Conservation (phyloP, 202 grass and related monocot species). For the Schoenoplectus triqueter region DNA sequence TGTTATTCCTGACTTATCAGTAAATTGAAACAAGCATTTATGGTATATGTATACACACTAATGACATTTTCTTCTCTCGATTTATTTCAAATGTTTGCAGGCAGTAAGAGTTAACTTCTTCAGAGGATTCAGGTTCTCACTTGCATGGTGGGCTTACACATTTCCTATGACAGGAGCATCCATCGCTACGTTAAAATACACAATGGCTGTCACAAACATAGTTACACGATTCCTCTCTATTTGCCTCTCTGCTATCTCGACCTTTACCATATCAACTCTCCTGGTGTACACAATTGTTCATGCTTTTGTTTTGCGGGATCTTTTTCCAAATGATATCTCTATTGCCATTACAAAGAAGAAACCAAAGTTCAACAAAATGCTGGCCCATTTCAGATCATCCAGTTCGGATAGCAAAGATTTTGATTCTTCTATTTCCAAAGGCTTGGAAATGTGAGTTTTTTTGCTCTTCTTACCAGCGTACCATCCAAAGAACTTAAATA, state of each 20-base stretch:
- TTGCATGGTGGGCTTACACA: slow-evolving; percentile 97
- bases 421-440: slow-evolving; percentile 61
- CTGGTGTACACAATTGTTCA: slow-evolving; percentile 76
- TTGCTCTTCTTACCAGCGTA: background rate
- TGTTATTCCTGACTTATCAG: slow-evolving; percentile 11
- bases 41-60: background rate
- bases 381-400: slow-evolving; percentile 71
- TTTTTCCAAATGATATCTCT: slow-evolving; percentile 93
- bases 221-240: slow-evolving; percentile 59
- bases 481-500: background rate
- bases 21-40: background rate
- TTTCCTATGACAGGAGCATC: slow-evolving; percentile 85
- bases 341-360: slow-evolving; percentile 79
- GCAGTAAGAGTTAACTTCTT: slow-evolving; percentile 89
- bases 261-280: slow-evolving; percentile 68
- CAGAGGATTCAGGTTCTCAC: slow-evolving; percentile 84
- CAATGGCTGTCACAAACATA: slow-evolving; percentile 63
- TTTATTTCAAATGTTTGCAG: slow-evolving; percentile 37
- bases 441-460: slow-evolving; percentile 15
- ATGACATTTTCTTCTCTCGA: background rate
- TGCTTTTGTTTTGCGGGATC: slow-evolving; percentile 70
- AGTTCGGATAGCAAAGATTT: slow-evolving; percentile 70
- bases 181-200: slow-evolving; percentile 69
- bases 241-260: slow-evolving; percentile 73
- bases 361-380: slow-evolving; percentile 81